These are phyloP conservation scores for Fomitopsis pinicola DNA, from an alignment of 1,284 basidiomycete species.

Conservation along the genomic window DNA sequence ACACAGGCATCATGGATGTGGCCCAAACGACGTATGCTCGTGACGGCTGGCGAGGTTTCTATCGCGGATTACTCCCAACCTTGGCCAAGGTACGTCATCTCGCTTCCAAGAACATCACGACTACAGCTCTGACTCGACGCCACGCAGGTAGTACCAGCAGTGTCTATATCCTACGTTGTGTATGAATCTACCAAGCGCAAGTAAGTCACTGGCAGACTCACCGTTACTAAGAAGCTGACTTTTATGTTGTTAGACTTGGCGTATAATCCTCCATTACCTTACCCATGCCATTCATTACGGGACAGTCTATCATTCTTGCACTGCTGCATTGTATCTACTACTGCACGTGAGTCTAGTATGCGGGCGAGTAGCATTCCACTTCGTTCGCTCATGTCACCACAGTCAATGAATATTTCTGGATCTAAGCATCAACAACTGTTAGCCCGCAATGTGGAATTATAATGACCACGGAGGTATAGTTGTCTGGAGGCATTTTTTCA, in stretches of 20 bases:
- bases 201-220: slow-evolving; percentile 35
- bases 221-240: slow-evolving; percentile 3
- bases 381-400: background rate
- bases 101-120: background rate
- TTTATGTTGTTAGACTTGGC: slow-evolving; percentile 34
- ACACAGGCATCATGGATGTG: slow-evolving; percentile 88
- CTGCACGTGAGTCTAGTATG: background rate
- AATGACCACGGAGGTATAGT: too few relatives aligned
- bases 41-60: slow-evolving; percentile 94
- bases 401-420: background rate
- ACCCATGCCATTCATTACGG: background rate
- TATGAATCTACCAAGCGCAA: slow-evolving; percentile 79
- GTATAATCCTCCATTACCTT: slow-evolving; percentile 31
- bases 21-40: slow-evolving; percentile 74
- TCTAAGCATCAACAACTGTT: background rate
- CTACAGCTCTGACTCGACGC: background rate
- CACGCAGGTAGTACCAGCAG: slow-evolving; percentile 81
- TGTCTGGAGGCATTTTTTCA: too few relatives aligned
- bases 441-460: too few relatives aligned
- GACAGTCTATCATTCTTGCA: slow-evolving; percentile 1
- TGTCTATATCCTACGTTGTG: slow-evolving; percentile 93
- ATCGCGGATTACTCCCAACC: slow-evolving; percentile 88
- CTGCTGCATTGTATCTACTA: slow-evolving; percentile 22
- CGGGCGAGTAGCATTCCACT: background rate
- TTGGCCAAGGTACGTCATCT: slow-evolving; percentile 70